Conservation (phyloP, 495 filamentous ascomycete genomes). For the Oleoguttula mirabilis region DNA sequence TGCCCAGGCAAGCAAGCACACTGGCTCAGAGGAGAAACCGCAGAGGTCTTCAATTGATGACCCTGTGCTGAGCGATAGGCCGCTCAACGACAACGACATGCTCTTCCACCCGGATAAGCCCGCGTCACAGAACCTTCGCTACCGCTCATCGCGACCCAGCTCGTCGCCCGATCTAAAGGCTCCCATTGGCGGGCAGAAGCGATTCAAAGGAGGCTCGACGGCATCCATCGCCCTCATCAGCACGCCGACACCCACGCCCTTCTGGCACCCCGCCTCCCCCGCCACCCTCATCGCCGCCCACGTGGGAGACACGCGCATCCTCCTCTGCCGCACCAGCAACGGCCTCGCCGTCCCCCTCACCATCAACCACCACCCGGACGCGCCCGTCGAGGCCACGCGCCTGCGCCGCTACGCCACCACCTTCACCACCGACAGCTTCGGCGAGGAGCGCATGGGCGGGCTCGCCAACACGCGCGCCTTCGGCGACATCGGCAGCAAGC, state of each 20-base stretch:
- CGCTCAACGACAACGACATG: constrained; percentile 70
- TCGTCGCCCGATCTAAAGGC: constrained; percentile 20
- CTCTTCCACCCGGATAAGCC: constrained; percentile 52
- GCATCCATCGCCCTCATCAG: constrained; percentile 81
- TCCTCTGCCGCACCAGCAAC: constrained; percentile 70
- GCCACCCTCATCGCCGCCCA: constrained; percentile 79
- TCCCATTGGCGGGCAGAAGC: constrained; percentile 48
- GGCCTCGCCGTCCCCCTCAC: constrained; percentile 72
- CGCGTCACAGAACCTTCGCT: constrained; percentile 23
- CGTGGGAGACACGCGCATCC: constrained; percentile 81
- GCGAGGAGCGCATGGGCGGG: constrained; percentile 88
- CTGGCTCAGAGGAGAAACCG: background rate
- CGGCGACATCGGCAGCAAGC: constrained; percentile 81
- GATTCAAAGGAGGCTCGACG: constrained; percentile 86
- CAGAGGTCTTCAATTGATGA: constrained; percentile 35
- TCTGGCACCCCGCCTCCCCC: constrained; percentile 81
- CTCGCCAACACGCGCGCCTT: constrained; percentile 91
- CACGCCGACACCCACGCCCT: constrained; percentile 78
- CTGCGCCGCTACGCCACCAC: constrained; percentile 74
- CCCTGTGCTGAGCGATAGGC: constrained; percentile 51
- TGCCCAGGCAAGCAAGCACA: constrained; percentile 60
- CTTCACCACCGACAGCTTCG: constrained; percentile 90
- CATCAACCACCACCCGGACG: constrained; percentile 79
- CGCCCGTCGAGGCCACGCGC: constrained; percentile 67
- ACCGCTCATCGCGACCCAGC: background rate